Base-by-base conservation (phyloP, 768 basidiomycete species). In the Cytidiella melzeri region DNA sequence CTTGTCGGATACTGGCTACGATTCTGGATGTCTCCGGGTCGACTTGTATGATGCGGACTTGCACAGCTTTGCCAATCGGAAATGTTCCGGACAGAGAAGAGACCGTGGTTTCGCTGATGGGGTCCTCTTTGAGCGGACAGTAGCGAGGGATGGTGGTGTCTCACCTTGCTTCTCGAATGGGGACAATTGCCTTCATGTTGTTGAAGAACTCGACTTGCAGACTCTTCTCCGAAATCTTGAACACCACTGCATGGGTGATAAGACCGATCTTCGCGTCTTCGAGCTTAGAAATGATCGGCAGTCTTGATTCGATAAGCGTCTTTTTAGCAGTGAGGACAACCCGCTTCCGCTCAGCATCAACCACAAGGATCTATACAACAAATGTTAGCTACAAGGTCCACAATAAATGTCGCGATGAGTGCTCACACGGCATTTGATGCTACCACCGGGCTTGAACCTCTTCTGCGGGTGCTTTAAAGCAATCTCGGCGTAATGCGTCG, bases 401-500 rank as follows among this genome's bases (percentile, higher is more conserved):
- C 5, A 12, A 18, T 11, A 3, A 20, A n/a, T n/a, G n/a, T n/a
- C n/a, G 20, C 12, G n/a, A 5, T 24, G 11, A 45, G 21, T 1
- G 69, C 84, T 5, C 67, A 92, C 93, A 51, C 91, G 73, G 57
- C 91, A 93, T 69, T 88, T 95, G 65, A 97, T 86, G 45, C 63
- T 77, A 3, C 76, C 74, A 21, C 93, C 94, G 19, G 76, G 70
- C 61, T 91, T 93, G 72, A 96, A 99, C 52, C 85, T 78, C 68
- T 84, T 90, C 38, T 91, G 82, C 9, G 95, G 95, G 63, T 97
- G 88, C 62, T 93, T 96, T 57, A 98, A 75, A n/a, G 71, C 64
- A 59, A 98, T 93, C 64, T 99, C 96, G 10, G 96, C 92, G 63
- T 89, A 96, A 63, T 98, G 96, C 53, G 83, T 79, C 0, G 94